These are phyloP conservation scores for Posidonia australis DNA, from an alignment of 106 monocot genomes.

Conservation along the genomic window DNA sequence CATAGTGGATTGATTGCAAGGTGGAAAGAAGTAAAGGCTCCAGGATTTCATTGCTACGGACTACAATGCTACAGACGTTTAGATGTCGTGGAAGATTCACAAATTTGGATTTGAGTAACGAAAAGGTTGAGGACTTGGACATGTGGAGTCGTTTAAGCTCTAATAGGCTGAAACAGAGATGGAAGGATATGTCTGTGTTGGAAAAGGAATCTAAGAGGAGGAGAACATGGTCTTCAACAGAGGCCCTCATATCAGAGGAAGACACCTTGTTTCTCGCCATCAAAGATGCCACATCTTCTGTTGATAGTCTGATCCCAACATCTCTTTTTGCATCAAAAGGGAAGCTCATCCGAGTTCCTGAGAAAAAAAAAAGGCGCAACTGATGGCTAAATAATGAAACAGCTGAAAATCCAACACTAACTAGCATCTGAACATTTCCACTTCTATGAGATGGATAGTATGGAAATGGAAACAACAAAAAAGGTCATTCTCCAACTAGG, in stretches of 20 bases:
- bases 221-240: constrained; percentile 11
- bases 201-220: constrained; percentile 7
- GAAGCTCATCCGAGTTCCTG: too few relatives aligned
- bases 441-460: too few relatives aligned
- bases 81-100: constrained; percentile 7
- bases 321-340: too few relatives aligned
- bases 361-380: too few relatives aligned
- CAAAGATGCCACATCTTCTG: constrained; percentile 9
- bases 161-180: constrained; percentile 20
- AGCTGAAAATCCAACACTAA: too few relatives aligned
- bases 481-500: too few relatives aligned
- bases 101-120: constrained; percentile 18
- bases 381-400: too few relatives aligned
- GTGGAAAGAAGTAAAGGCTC: constrained; percentile 21
- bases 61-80: constrained; percentile 25
- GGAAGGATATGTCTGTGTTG: constrained; percentile 12
- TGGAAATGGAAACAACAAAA: too few relatives aligned
- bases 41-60: constrained; percentile 3
- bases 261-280: constrained; percentile 18
- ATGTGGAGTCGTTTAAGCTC: constrained; percentile 2
- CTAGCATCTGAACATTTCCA: too few relatives aligned
- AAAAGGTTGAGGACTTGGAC: constrained; percentile 11
- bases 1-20: constrained; percentile 24
- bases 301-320: background rate
- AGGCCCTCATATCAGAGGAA: constrained; percentile 16